Evolutionary conservation across 2,329 filamentous ascomycete species (phyloP), one percentile per base, ranked within the genome.

Genomic region (Taxawa tesnikishii): DNA sequence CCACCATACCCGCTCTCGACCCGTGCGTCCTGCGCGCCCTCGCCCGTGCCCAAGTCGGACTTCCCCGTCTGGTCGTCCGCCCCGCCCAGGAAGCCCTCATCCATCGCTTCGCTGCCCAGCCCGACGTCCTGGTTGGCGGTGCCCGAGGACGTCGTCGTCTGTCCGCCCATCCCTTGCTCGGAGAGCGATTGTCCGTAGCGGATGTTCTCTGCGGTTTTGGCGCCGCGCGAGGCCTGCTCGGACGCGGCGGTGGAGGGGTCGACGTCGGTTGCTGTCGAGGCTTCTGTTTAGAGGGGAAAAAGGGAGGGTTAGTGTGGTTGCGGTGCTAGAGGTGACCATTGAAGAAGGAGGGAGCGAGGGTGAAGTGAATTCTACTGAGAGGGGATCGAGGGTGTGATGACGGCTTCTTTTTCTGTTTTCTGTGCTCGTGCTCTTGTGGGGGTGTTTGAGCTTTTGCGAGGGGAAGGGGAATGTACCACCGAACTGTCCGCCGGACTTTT

Each of bases 401-500:
- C 19, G 8, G 19, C 19, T 23, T 23, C n/a, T 8, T n/a, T 8
- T 23, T n/a, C n/a, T 23, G 28, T 28, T 24, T 18, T 13, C 17
- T 19, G 26, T 23, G 27, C 23, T 26, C 26, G 15, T 14, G 29
- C 27, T 31, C 34, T 7, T 17, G 19, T 21, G 26, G 29, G 17
- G 18, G 31, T 23, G 19, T 8, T 8, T 8, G 8, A 23, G 19
- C 19, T 23, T 23, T n/a, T 8, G n/a, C n/a, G 19, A 23, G 19
- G 19, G 19, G n/a, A 23, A 23, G 19, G 19, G 8, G 15, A 19
- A 33, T 30, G 17, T 30, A 72, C 70, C 54, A 38, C 68, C 67
- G 16, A 78, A 48, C 46, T 75, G 70, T 5, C 73, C 74, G 15
- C 61, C 59, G 36, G 68, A 60, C 43, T 73, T 76, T 55, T 51